These are phyloP conservation scores for Camellia oleifera DNA, from an alignment of 179 eudicot genomes.

Conservation along the genomic window DNA sequence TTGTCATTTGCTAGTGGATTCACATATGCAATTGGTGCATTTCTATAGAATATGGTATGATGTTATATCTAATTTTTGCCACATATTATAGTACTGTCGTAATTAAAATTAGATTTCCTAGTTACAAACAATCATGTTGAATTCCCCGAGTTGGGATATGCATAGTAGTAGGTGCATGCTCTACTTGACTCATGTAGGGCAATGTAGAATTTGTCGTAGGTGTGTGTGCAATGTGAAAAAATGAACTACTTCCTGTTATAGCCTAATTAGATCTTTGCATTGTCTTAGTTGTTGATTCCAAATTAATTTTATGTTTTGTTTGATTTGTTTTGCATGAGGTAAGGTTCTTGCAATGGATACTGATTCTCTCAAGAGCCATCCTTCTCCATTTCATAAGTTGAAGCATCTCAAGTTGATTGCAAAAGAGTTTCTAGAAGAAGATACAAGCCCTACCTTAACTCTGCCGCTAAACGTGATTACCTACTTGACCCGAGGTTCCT, in stretches of 20 bases:
- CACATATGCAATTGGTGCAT: too few relatives aligned
- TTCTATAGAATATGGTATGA: too few relatives aligned
- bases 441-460: background rate
- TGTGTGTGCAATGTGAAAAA: background rate
- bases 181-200: background rate
- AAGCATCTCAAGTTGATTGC: too few relatives aligned
- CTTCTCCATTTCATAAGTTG: background rate
- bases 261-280: background rate
- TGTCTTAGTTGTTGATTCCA: background rate
- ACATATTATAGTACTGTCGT: background rate
- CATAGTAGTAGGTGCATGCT: background rate
- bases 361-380: background rate
- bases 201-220: background rate
- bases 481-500: slow-evolving; percentile 6
- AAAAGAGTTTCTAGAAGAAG: too few relatives aligned
- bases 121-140: background rate
- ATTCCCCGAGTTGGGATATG: background rate
- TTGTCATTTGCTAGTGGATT: too few relatives aligned
- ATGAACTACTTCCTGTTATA: background rate
- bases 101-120: background rate
- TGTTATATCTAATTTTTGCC: background rate
- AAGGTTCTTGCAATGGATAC: slow-evolving; percentile 8
- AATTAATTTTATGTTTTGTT: background rate
- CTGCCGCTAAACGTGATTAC: background rate
- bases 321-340: background rate